Evolutionary conservation across 2,329 filamentous ascomycete species (phyloP), one percentile per base, ranked within the genome.

Genomic region (Didymella segeticola): DNA sequence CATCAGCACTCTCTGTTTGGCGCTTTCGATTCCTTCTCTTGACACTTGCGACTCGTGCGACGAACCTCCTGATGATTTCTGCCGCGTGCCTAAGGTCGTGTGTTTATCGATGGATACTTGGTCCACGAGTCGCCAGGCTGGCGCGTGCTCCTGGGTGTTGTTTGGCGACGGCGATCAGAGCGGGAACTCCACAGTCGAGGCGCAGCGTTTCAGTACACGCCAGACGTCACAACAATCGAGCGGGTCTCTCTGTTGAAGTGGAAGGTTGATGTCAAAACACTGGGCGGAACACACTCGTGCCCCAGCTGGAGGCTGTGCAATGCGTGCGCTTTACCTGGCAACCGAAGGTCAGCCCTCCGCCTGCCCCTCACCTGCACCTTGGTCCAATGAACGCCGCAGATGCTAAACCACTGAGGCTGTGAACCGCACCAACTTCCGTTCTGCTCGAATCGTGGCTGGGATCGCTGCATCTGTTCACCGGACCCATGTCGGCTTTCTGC

Each of bases 1-100:
- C 70, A 73, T 69, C 64, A 67, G 63, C 64, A 57, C 67, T 64
- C 63, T 47, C 53, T 55, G 53, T 58, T 38, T 61, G 56, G 59
- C 60, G 54, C 53, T 53, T 47, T 7, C n/a, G n/a, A n/a, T 54
- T 49, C 53, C 52, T 47, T 58, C 57, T 56, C 51, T 57, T 50
- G 10, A 49, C 29, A 25, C n/a, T 42, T 43, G 37, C 42, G 20
- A 45, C 50, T 48, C 34, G 62, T 53, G 65, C 64, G 70, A 70
- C 62, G 62, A 57, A 51, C 20, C 38, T 55, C 46, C 41, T 10
- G 48, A 50, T 19, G 43, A 43, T 29, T 56, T 17, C 17, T 27
- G 38, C 10, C 7, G 8, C 12, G 2, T 17, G 19, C 4, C 12
- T n/a, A n/a, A n/a, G 17, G 19, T 19, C 14, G 34, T 46, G 42